Evolutionary conservation across 129 eudicot genomes (phyloP), one percentile per base, ranked within the genome.

Genomic region (Erigeron canadensis): DNA sequence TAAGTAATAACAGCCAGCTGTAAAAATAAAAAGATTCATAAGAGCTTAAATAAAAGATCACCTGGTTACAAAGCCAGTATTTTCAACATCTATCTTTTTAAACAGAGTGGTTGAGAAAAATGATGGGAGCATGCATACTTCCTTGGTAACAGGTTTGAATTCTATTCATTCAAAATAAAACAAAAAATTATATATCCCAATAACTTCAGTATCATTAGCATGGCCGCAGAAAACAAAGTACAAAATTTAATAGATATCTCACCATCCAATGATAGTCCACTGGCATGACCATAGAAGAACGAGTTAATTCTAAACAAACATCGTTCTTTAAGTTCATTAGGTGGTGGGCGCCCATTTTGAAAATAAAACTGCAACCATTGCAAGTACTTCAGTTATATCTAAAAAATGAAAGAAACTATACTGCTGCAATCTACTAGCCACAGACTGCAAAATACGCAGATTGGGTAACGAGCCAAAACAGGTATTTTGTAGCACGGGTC

Each of bases 61-160:
- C 92, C 86, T 86, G 72, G 88, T 84, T 62, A 87, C 86, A 60
- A 71, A 65, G 10, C 89, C 89, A 12, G 85, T 76, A 67, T 73
- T 71, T 65, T 62, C 84, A 45, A 72, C 83, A 44, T 86, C 83
- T 21, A 87, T 81, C 80, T 76, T 84, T 40, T 63, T 77, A 73
- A 87, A 87, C 69, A 87, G 89, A 56, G 75, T 65, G 42, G 77
- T 23, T 42, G 92, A 87, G 60, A 84, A 64, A 65, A 87, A 87
- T 4, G 92, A 87, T 61, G 89, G 92, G 34, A 87, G 80, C 88
- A 84, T 84, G 76, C 92, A 84, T 57, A 84, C 72, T 73, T 86
- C 88, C 80, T 81, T 86, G 45, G 88, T 86, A 56, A 86, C 83
- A 56, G 84, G 62, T 71, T 81, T 86, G 43, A 86, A 87, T 58